phyloP scores from a whole-genome alignment of 2,329 filamentous ascomycete species.

The Cladosporium phlei region DNA sequence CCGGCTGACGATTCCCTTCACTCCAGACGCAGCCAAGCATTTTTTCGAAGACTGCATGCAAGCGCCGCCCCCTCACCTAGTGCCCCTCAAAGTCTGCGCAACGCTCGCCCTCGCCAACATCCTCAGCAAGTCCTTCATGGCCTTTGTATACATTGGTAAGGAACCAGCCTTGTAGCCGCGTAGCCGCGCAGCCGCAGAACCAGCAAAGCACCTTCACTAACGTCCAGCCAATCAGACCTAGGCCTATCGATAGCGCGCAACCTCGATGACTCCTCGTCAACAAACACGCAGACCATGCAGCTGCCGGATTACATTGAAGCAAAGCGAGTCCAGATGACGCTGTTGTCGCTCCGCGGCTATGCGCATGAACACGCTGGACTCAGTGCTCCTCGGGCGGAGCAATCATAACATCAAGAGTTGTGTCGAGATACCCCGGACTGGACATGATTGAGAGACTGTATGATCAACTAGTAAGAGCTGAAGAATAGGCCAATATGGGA shows the following conservation, averaged over 20 bases:
- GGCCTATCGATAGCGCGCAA: not conserved
- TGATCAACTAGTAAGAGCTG: too few species aligned
- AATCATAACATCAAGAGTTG: too few species aligned
- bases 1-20: not conserved
- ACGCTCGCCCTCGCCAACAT: slow-evolving; percentile 9
- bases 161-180: not conserved
- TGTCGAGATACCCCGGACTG: too few species aligned
- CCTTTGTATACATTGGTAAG: slow-evolving; percentile 10
- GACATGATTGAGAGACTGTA: too few species aligned
- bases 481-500: too few species aligned
- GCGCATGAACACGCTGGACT: slow-evolving; percentile 1
- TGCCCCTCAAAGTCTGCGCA: slow-evolving; percentile 4
- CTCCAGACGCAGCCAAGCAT: slow-evolving; percentile 9
- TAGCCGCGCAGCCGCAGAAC: too few species aligned
- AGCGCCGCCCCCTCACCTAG: not conserved
- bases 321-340: not conserved
- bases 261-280: not conserved
- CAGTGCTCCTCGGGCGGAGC: too few species aligned
- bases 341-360: not conserved
- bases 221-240: not conserved
- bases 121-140: slow-evolving; percentile 6
- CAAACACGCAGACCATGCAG: not conserved
- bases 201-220: too few species aligned
- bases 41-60: slow-evolving; percentile 13
- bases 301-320: slow-evolving; percentile 4